Evolutionary conservation across 441 rosid genomes (phyloP), one percentile per base, ranked within the genome.

Genomic region (Pelargonium cotyledonis): DNA sequence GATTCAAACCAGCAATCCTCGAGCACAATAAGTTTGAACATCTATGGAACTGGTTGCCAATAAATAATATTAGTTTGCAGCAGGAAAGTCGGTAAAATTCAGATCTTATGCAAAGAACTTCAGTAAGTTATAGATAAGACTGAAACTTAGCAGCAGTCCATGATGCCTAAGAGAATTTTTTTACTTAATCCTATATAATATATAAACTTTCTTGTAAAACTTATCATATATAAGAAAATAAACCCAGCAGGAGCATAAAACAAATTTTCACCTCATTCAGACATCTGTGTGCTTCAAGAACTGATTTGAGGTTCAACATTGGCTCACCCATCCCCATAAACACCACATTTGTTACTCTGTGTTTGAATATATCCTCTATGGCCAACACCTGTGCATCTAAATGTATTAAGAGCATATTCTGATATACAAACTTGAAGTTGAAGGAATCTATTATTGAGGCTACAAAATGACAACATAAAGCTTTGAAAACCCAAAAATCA

Each of bases 241-340:
- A 35, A 75, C 35, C 18, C 7, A 41, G 67, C 46, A 55, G 69
- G 47, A 43, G 67, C 9, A 14, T 15, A 51, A 68, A 70, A 65
- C 23, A 61, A 70, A 9, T 15, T 69, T 46, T 62, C 72, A 91
- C 99, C 96, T 92, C 90, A 77, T 92, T 92, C 80, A 90, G 75
- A 81, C 97, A 92, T 62, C 79, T 85, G 76, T 95, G 98, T 18
- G 98, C 96, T 66, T 90, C 96, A 70, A 95, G 86, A 61, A 91
- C 97, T 5, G 94, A 77, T 76, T 91, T 94, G 66, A 94, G 80
- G 78, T 94, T 95, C 82, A 95, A 79, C 98, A 95, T 90, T 14
- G 97, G 99, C 73, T 95, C 99, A 31, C 97, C 99, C 97, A 88
- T 91, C 65, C 99, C 99, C 97, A 91, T 91, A 72, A 95, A 95